Evolutionary conservation across 2,329 filamentous ascomycete genomes (phyloP).

Genomic region (Exophiala spinifera): DNA sequence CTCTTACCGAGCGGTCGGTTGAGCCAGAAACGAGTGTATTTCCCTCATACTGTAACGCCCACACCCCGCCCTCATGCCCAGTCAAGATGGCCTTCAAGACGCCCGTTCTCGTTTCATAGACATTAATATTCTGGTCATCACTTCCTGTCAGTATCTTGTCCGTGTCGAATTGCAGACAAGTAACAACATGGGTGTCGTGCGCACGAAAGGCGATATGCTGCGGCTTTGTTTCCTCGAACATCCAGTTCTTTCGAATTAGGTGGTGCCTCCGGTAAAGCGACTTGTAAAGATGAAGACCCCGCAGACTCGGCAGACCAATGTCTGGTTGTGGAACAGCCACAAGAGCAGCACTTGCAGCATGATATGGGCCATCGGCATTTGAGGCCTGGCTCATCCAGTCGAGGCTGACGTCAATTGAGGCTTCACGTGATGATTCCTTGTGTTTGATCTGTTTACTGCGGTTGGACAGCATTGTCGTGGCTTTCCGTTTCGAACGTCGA

Average conservation of each 20-base stretch:
- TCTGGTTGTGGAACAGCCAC: conserved; percentile 76
- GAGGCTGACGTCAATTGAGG: conserved; percentile 38
- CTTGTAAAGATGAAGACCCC: conserved; percentile 89
- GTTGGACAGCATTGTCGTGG: conserved; percentile 42
- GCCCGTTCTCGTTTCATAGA: conserved; percentile 95
- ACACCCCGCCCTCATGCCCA: conserved; percentile 94
- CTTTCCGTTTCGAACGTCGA: conserved; percentile 47
- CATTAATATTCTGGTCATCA: conserved; percentile 95
- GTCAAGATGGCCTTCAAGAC: conserved; percentile 77
- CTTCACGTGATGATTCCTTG: conserved; percentile 49
- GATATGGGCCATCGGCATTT: conserved; percentile 75
- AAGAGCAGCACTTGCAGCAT: conserved; percentile 80
- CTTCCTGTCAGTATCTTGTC: conserved; percentile 98
- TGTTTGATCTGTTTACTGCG: conserved; percentile 56
- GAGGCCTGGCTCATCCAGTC: conserved; percentile 49
- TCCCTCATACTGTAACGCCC: conserved; percentile 94
- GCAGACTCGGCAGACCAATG: conserved; percentile 72
- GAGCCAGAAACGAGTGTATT: conserved; percentile 94
- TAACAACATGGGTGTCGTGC: conserved; percentile 93
- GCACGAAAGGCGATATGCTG: conserved; percentile 94
- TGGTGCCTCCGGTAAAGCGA: conserved; percentile 91
- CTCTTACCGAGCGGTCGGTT: conserved; percentile 95
- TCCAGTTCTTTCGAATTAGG: conserved; percentile 90
- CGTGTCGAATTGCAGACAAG: conserved; percentile 93
- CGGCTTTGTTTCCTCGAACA: conserved; percentile 75